phyloP scores from a whole-genome alignment of 345 rosid species.

The Syzygium aromaticum region DNA sequence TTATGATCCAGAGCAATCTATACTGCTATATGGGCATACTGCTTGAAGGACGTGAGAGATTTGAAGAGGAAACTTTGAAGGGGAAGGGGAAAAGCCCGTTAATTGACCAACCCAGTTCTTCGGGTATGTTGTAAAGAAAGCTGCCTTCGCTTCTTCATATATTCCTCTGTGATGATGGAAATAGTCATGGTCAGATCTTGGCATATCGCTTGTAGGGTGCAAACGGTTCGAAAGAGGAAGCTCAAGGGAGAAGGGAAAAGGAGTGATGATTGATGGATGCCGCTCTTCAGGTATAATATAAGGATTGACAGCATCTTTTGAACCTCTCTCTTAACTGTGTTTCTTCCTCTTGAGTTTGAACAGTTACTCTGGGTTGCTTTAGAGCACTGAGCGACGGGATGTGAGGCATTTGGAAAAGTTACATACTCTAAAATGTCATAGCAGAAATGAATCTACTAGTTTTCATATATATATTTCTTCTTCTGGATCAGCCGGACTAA shows the following conservation, averaged over 20 bases:
- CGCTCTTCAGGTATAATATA: neutral
- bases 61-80: constrained; percentile 30
- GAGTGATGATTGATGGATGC: neutral
- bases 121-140: constrained; percentile 20
- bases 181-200: neutral
- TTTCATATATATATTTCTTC: neutral
- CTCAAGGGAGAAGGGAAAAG: neutral
- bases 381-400: neutral
- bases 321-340: neutral
- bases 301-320: neutral
- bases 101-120: constrained; percentile 30
- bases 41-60: constrained; percentile 56
- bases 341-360: neutral
- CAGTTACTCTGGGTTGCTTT: neutral
- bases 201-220: neutral
- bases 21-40: constrained; percentile 64
- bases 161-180: neutral
- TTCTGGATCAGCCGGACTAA: neutral
- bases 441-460: neutral
- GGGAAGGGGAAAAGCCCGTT: constrained; percentile 26
- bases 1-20: constrained; percentile 67
- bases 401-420: neutral
- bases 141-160: neutral
- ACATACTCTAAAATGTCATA: neutral
- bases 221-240: neutral